Base-by-base conservation (phyloP, 495 filamentous ascomycete species). In the Lasiosphaeria ovina region DNA sequence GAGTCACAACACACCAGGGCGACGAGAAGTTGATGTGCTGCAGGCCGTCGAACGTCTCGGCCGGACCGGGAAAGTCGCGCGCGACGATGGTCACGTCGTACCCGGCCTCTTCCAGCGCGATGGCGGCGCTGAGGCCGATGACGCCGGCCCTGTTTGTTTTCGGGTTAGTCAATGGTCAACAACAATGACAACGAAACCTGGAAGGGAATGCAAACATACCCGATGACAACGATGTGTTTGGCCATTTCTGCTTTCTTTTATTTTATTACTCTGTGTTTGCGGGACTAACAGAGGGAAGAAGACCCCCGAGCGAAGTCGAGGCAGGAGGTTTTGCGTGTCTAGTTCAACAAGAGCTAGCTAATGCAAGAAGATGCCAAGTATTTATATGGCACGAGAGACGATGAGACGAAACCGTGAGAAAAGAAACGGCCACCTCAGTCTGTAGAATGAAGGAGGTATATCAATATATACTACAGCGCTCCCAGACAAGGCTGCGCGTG, bases 11-110 rank as follows among this genome's bases (percentile, higher is more conserved):
- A 24, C 24, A 24, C 85, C 85, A 88, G 8, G 83, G 80, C 5
- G 85, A 86, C 55, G 85, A 80, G 72, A 81, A 88, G 77, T 88
- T 81, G 64, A 85, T 76, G 42, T 84, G 81, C 14, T 61, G 49
- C 10, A 57, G 55, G 32, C 71, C 54, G 57, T 76, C 72, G 54
- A 78, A 74, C 54, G 71, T 74, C 58, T 76, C 75, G 52, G 72
- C 77, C 31, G 76, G 74, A 24, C 61, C 64, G 38, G 85, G 84
- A 58, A 86, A 80, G 67, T 87, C 81, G 40, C 76, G 74, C 55
- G 85, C 83, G 12, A 86, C 67, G 57, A 87, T 76, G 54, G 81
- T 78, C 33, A 85, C 77, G 55, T 63, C 63, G 69, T 78, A 67
- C 33, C 69, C 67, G n/a, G 72, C 62, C 52, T 77, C 63, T 69